phyloP scores from a whole-genome alignment of 805 yeast species.

The Zygosaccharomyces kombuchaensis region DNA sequence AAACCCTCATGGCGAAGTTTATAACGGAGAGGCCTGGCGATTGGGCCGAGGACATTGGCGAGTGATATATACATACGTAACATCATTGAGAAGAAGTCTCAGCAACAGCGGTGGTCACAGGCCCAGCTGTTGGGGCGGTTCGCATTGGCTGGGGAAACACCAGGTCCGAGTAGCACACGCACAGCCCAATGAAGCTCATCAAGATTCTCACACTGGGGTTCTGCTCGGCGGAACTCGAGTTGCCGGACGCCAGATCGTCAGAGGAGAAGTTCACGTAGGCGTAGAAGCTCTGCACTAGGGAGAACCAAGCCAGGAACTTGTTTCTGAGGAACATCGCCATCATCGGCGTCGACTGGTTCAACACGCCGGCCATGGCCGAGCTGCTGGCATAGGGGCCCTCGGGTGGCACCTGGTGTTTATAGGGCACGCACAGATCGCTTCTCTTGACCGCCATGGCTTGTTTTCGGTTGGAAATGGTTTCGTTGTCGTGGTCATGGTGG shows the following conservation, averaged over 20 bases:
- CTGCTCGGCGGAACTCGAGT: slow-evolving; percentile 39
- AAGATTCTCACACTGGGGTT: slow-evolving; percentile 40
- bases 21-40: slow-evolving; percentile 72
- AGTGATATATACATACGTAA: slow-evolving; percentile 13
- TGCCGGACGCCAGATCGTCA: slow-evolving; percentile 31
- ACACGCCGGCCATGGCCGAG: slow-evolving; percentile 37
- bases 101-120: background rate
- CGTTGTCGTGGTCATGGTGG: background rate
- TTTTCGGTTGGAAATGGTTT: background rate
- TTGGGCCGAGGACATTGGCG: slow-evolving; percentile 81
- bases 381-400: slow-evolving; percentile 43
- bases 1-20: slow-evolving; percentile 69
- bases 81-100: background rate
- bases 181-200: slow-evolving; percentile 45
- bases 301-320: slow-evolving; percentile 44
- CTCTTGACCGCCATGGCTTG: slow-evolving; percentile 27
- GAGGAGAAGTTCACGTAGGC: slow-evolving; percentile 26
- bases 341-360: slow-evolving; percentile 58
- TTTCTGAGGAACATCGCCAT: slow-evolving; percentile 61
- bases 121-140: slow-evolving; percentile 5
- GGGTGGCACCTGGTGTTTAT: slow-evolving; percentile 47
- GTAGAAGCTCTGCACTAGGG: slow-evolving; percentile 47
- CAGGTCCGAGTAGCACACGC: slow-evolving; percentile 53
- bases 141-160: slow-evolving; percentile 37
- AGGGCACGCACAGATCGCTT: slow-evolving; percentile 37